Percentiles rank a stretch among this genome's conserved stretches.
These are phyloP conservation scores for Cyberlindnera subsufficiens DNA, from an alignment of 805 yeast genomes.

Conservation along the genomic window DNA sequence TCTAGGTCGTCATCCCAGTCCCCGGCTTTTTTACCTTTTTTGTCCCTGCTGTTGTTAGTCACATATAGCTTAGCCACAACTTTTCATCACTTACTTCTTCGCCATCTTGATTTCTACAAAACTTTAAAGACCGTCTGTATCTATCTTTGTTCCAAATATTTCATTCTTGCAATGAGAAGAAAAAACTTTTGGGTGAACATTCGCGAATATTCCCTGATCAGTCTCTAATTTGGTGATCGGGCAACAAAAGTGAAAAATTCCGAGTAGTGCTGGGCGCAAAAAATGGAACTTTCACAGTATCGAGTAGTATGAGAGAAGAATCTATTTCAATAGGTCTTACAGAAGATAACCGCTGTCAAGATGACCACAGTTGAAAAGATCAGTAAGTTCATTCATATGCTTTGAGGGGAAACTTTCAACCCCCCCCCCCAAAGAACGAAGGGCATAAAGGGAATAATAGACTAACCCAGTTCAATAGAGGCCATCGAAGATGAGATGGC, in stretches of 20 bases:
- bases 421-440: neutral
- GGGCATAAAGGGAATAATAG: constrained; percentile 1
- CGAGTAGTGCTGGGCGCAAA: neutral
- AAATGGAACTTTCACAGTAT: no score
- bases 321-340: no score
- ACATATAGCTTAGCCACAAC: no score
- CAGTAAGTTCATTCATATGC: constrained; percentile 1
- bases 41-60: constrained; percentile 33
- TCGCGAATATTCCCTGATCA: constrained; percentile 1
- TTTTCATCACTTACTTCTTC: constrained; percentile 12
- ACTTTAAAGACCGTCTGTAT: neutral
- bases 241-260: neutral
- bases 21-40: constrained; percentile 60
- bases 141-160: neutral
- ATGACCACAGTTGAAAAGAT: constrained; percentile 26
- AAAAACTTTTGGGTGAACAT: neutral
- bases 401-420: no score
- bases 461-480: constrained; percentile 10
- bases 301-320: no score
- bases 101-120: constrained; percentile 5
- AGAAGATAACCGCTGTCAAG: constrained; percentile 1
- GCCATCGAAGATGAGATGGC: constrained; percentile 98
- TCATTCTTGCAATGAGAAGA: no score
- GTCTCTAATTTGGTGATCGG: neutral
- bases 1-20: constrained; percentile 80